A percentile compares a stretch with the other conserved stretches of the same genome.
These are phyloP conservation scores for Botrytis byssoidea DNA, from an alignment of 2,329 filamentous ascomycete genomes.

Conservation along the genomic window DNA sequence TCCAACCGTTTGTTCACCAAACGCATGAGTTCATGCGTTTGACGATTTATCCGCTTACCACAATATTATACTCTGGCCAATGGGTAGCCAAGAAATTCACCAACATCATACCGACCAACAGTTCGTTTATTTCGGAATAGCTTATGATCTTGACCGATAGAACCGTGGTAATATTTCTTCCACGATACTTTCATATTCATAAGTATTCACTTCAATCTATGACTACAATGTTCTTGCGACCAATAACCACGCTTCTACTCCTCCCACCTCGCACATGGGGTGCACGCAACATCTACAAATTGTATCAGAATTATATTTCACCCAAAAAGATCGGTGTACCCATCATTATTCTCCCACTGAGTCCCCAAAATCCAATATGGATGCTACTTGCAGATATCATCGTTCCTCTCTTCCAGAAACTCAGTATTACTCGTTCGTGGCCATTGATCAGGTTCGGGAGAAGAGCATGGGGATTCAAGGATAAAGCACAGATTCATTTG, in stretches of 20 bases:
- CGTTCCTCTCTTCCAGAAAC: background rate
- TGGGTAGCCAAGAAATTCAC: background rate
- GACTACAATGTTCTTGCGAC: background rate
- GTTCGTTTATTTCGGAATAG: fast-evolving
- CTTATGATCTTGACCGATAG: background rate
- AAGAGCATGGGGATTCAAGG: background rate
- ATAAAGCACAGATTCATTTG: background rate
- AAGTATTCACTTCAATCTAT: background rate
- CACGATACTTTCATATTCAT: no score
- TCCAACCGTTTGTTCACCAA: fast-evolving
- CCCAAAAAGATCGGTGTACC: background rate
- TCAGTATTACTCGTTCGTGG: background rate
- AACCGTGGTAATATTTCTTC: background rate
- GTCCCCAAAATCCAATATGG: background rate
- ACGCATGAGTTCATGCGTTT: fast-evolving
- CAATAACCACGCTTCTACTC: background rate
- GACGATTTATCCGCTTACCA: fast-evolving
- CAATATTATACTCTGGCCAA: background rate
- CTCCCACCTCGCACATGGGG: background rate
- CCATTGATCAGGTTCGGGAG: background rate
- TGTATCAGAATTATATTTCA: background rate
- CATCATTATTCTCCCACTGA: background rate
- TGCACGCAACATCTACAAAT: background rate
- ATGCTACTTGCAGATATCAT: background rate
- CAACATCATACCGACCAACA: background rate